phyloP scores from a whole-genome alignment of 73 alveolate species.

The Tetrahymena borealis region DNA sequence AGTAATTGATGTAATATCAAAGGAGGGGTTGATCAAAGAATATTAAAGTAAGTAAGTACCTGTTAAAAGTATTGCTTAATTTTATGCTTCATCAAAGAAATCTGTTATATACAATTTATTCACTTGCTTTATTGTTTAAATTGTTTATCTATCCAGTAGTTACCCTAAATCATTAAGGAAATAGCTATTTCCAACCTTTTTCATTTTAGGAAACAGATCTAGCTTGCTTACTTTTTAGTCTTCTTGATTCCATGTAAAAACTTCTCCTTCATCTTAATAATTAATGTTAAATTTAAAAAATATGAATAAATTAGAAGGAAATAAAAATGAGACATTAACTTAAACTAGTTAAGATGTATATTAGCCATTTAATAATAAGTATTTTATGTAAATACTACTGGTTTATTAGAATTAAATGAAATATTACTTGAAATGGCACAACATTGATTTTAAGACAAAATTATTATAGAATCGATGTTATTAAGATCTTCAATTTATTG shows the following conservation, averaged over 20 bases:
- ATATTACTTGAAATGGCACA: background rate
- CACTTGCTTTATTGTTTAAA: background rate
- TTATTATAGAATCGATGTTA: background rate
- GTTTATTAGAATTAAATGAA: no score
- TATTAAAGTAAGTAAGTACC: background rate
- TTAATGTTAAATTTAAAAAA: no score
- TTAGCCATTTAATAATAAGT: no score
- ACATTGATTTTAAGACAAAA: background rate
- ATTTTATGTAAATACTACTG: no score
- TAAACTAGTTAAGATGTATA: no score
- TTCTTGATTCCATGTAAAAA: background rate
- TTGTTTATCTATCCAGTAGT: background rate
- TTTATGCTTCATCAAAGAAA: background rate
- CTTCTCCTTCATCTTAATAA: background rate
- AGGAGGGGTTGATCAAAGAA: no score
- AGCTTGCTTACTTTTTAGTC: background rate
- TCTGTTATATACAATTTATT: background rate
- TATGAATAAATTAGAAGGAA: no score
- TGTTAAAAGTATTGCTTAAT: background rate
- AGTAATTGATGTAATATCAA: no score
- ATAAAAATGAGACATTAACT: no score
- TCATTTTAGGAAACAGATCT: background rate
- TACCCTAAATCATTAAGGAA: background rate
- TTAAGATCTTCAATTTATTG: background rate
- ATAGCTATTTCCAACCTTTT: background rate